A percentile compares a stretch with the other conserved stretches of the same genome.
Conservation (phyloP, 345 rosid species). For the Clarkia xantiana region DNA sequence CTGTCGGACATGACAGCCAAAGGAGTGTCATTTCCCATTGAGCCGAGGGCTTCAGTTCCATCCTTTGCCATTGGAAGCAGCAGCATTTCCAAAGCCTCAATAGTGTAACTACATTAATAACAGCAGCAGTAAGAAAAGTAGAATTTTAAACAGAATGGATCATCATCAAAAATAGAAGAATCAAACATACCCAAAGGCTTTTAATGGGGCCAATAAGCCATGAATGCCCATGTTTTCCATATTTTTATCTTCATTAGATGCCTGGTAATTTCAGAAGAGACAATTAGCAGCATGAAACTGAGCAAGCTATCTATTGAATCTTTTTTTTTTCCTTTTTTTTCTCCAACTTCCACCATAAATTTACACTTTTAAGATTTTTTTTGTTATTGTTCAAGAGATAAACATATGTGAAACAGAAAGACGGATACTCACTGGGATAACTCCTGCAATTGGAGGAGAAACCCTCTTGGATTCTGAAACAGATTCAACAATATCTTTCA, state of each 20-base stretch:
- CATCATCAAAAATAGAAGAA: conserved; percentile 5
- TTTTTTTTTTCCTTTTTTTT: background rate
- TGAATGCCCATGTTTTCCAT: conserved; percentile 85
- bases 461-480: conserved; percentile 44
- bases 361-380: no score
- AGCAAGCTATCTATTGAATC: background rate
- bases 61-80: conserved; percentile 99
- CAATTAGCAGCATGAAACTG: background rate
- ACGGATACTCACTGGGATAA: conserved; percentile 31
- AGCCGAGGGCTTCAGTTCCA: conserved; percentile 94
- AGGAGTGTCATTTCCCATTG: conserved; percentile 99
- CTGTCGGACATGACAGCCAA: conserved; percentile 92
- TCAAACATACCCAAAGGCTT: conserved; percentile 75
- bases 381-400: no score
- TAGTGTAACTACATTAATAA: conserved; percentile 54
- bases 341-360: no score
- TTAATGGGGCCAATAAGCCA: conserved; percentile 78
- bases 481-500: conserved; percentile 55
- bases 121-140: conserved; percentile 1
- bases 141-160: background rate
- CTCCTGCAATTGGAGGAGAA: conserved; percentile 62
- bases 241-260: conserved; percentile 55
- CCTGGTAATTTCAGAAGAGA: conserved; percentile 20
- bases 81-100: conserved; percentile 96
- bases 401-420: background rate